These are phyloP conservation scores for Diaporthe destruens DNA, from an alignment of 2,329 filamentous ascomycete genomes.

Conservation along the genomic window DNA sequence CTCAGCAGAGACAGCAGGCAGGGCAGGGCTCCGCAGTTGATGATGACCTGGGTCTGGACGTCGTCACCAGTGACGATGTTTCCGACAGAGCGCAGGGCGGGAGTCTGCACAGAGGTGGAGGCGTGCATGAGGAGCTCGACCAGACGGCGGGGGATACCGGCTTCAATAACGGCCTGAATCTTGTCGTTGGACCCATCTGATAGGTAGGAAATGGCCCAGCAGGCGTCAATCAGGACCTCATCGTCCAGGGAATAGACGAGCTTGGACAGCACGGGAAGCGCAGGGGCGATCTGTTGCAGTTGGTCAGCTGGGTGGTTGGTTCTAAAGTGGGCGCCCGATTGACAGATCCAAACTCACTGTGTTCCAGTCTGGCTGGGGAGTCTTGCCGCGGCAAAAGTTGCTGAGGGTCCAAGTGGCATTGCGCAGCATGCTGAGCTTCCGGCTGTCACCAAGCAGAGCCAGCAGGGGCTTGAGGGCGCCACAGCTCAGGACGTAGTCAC, in stretches of 20 bases:
- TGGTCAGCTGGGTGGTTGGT: conserved; percentile 32
- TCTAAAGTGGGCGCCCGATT: conserved; percentile 6
- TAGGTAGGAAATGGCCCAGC: conserved; percentile 99
- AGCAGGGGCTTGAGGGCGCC: conserved; percentile 93
- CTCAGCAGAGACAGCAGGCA: conserved; percentile 93
- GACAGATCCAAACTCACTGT: conserved; percentile 73
- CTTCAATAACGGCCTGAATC: conserved; percentile 99
- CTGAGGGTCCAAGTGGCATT: conserved; percentile 99
- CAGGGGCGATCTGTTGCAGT: conserved; percentile 82
- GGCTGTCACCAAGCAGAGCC: conserved; percentile 91
- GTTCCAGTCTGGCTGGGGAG: conserved; percentile 96
- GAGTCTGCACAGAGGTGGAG: conserved; percentile 97
- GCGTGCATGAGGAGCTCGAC: conserved; percentile 98
- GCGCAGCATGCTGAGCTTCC: conserved; percentile 98
- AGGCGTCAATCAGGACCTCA: conserved; percentile 97
- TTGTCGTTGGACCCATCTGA: conserved; percentile 99
- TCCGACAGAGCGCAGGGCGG: conserved; percentile 94
- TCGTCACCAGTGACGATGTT: conserved; percentile 99
- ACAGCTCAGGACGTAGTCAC: conserved; percentile 93
- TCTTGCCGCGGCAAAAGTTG: conserved; percentile 99
- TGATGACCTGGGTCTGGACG: conserved; percentile 98
- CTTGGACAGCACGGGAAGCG: conserved; percentile 94
- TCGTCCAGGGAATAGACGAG: conserved; percentile 98
- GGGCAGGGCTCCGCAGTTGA: conserved; percentile 94
- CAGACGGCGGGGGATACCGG: conserved; percentile 93